Evolutionary conservation across 2,329 filamentous ascomycete species (phyloP), one percentile per base, ranked within the genome.

Genomic region (Penicillium capsulatum): DNA sequence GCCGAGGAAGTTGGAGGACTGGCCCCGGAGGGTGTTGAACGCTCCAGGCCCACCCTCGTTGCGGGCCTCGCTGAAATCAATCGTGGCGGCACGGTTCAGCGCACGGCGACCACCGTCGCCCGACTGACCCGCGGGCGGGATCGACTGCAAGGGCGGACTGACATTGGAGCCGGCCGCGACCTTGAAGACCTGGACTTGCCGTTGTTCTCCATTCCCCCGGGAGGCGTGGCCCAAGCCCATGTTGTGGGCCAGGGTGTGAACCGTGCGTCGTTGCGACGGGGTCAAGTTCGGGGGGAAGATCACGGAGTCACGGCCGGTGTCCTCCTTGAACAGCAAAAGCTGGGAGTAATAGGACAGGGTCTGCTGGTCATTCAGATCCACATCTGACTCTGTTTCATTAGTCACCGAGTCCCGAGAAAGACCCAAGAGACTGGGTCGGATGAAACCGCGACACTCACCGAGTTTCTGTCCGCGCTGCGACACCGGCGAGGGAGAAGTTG

Each of bases 221-320:
- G 92, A 97, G 42, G 85, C 79, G 63, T 98, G 92, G 49, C 87
- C 85, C 17, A 98, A 75, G 4, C 85, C 87, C 83, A 97, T 91
- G 66, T 95, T 86, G 63, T 98, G 92, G 5, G 92, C 90, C 37
- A 98, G 76, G 27, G 90, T 94, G 64, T 98, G 92, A 43, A 97
- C 89, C 42, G 85, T 87, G 47, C 90, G 84, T 50, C 92, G 85
- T 61, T 96, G 86, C 44, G 85, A 77, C 2, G 92, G 90, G 6
- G 86, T 77, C 44, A 95, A 77, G 34, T 82, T 83, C 15, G 86
- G 73, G 2, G 90, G 82, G 69, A 97, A 96, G 35, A 94, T 83
- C 44, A 94, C 72, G 36, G 85, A 82, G 60, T 96, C 90, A 37
- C 86, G 81, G 34, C 73, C 72, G 16, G 79, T 74, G 51, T 91